Base-by-base conservation (phyloP, 495 filamentous ascomycete species). In the Penicillium dipodomyicola region DNA sequence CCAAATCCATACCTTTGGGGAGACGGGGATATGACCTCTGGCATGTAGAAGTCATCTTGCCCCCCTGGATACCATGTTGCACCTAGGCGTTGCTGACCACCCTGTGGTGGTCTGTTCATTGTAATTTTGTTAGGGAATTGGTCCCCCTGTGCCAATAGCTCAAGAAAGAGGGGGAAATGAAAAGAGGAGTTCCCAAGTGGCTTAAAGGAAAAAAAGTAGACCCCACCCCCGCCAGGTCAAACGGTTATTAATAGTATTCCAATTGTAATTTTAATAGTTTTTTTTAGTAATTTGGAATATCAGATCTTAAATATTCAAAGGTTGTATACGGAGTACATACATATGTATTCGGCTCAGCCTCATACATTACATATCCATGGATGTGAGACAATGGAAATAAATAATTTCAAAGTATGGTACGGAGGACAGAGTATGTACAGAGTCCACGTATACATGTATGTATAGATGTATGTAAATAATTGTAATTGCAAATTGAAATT, bases 41-140 rank as follows among this genome's bases (percentile, higher is more conserved):
- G 83, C 68, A 85, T 87, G 72, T 88, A 90, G 65, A 91, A 97
- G 74, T 96, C 91, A 79, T 97, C 93, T 58, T 83, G 78, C 39
- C 87, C 89, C 67, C 92, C 91, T 62, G 94, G 92, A 72, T 89
- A 87, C 77, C 96, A 96, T 46, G 92, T 96, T 57, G 92, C 91
- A 67, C 87, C 87, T 63, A 93, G 75, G 58, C 77, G 68, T 63
- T 72, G 67, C 64, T 77, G 77, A 71, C 72, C 73, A 61, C 77
- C 72, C 63, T 75, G 69, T 61, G 67, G 70, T 61, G 68, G 72
- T 59, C 66, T 67, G 60, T 76, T 74, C 75, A 77, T 76, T 45
- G 42, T 71, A 52, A 35, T 41, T 25, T 27, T 10, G 15, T 19
- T 12, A 33, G 30, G 11, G 11, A 14, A 33, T 33, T 33, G 30